Conservation (phyloP, 257 asterid species). For the Solanum corneliomulleri region DNA sequence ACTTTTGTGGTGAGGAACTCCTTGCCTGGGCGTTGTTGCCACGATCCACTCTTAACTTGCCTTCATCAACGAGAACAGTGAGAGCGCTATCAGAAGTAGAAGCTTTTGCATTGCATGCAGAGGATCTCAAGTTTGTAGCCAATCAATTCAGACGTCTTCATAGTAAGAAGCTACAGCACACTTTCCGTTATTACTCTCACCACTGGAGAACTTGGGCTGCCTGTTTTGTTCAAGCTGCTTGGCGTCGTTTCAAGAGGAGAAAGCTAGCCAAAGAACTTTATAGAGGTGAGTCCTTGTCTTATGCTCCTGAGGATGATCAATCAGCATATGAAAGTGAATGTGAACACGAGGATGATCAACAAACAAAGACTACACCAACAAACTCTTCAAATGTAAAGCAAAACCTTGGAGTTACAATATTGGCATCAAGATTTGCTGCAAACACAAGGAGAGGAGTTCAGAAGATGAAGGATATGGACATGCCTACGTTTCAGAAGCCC, state of each 20-base stretch:
- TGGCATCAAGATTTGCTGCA: constrained; percentile 72
- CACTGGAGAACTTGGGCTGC: constrained; percentile 91
- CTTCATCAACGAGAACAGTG: constrained; percentile 81
- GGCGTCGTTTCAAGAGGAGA: constrained; percentile 55
- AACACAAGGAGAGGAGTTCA: constrained; percentile 66
- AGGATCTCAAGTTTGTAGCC: constrained; percentile 76
- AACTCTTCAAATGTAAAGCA: constrained; percentile 25
- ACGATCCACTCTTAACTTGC: constrained; percentile 42
- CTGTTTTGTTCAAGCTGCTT: constrained; percentile 69
- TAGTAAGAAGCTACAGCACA: constrained; percentile 74
- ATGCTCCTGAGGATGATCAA: constrained; percentile 7
- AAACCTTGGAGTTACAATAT: constrained; percentile 45
- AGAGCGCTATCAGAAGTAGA: constrained; percentile 61
- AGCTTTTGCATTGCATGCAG: constrained; percentile 71
- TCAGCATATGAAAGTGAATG: constrained; percentile 1
- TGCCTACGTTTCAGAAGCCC: constrained; percentile 58
- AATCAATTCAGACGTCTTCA: constrained; percentile 80
- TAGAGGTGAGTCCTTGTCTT: constrained; percentile 36
- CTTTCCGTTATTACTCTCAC: constrained; percentile 66
- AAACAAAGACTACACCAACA: background rate
- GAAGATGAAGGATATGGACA: constrained; percentile 39
- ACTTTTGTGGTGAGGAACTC: constrained; percentile 77
- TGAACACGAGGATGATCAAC: constrained; percentile 13
- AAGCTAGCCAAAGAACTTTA: constrained; percentile 27
- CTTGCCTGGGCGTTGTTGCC: constrained; percentile 85